phyloP scores from a whole-genome alignment of 1,139 yeast genomes.

The Debaryomycetaceae sp. region DNA sequence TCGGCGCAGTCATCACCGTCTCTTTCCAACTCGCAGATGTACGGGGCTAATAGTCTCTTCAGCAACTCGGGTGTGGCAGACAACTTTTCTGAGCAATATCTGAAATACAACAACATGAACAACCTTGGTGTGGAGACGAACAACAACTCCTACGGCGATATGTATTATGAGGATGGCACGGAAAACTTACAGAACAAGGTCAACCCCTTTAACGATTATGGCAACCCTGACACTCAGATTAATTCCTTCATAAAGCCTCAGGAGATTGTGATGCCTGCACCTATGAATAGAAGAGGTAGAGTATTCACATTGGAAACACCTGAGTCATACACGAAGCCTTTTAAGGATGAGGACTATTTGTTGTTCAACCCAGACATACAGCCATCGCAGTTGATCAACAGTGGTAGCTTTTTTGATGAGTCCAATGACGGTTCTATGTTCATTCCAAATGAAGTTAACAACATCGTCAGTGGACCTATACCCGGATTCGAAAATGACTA shows the following conservation, averaged over 20 bases:
- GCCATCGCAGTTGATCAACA: conserved; percentile 39
- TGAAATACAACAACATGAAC: conserved; percentile 8
- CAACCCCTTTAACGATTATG: conserved; percentile 28
- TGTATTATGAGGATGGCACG: conserved; percentile 1
- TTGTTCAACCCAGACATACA: conserved; percentile 43
- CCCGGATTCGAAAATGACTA: conserved; percentile 39
- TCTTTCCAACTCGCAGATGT: conserved; percentile 12
- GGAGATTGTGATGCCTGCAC: conserved; percentile 13
- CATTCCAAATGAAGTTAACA: conserved; percentile 6
- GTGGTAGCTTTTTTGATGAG: conserved; percentile 9
- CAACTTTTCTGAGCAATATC: conserved; percentile 27
- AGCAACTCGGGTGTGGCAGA: conserved; percentile 25
- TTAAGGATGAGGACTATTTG: conserved; percentile 36
- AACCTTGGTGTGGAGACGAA: conserved; percentile 3
- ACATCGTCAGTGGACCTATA: conserved; percentile 10
- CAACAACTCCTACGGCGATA: conserved; percentile 6
- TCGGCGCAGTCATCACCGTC: conserved; percentile 19
- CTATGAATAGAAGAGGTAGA: conserved; percentile 26
- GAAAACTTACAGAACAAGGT: conserved; percentile 6
- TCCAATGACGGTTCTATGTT: conserved; percentile 8
- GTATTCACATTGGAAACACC: conserved; percentile 33
- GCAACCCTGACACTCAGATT: conserved; percentile 31
- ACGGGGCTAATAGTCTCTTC: conserved; percentile 4
- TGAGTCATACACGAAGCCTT: conserved; percentile 15
- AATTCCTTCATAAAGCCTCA: conserved; percentile 11